These are phyloP conservation scores for Cladorrhinum sp. DNA, from an alignment of 2,329 filamentous ascomycete species.

Conservation along the genomic window DNA sequence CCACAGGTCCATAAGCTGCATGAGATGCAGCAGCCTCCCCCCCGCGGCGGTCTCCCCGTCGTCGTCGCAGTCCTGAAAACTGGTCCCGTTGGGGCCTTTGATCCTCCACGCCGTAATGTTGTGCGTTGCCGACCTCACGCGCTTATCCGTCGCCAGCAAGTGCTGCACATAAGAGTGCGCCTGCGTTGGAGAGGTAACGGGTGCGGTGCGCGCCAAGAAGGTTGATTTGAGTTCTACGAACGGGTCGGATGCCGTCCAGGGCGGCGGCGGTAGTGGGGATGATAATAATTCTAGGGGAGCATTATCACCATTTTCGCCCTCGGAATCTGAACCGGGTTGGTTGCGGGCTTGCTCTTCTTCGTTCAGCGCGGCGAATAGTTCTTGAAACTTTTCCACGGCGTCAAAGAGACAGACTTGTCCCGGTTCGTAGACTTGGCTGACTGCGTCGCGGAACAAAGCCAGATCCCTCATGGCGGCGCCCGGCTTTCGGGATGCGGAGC, in stretches of 20 bases:
- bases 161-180: slow-evolving; percentile 70
- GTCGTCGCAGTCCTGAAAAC: slow-evolving; percentile 89
- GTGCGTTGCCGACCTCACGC: slow-evolving; percentile 81
- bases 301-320: not conserved
- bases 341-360: slow-evolving; percentile 14
- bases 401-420: slow-evolving; percentile 88
- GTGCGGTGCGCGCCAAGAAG: slow-evolving; percentile 76
- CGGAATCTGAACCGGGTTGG: not conserved
- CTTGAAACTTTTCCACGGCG: slow-evolving; percentile 71
- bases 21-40: slow-evolving; percentile 76
- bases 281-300: not conserved
- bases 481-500: slow-evolving; percentile 56
- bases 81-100: slow-evolving; percentile 52
- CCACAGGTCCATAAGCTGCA: slow-evolving; percentile 95
- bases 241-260: slow-evolving; percentile 72
- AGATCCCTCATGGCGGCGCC: slow-evolving; percentile 71
- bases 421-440: slow-evolving; percentile 65
- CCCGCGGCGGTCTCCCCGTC: slow-evolving; percentile 95
- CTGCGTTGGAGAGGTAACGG: slow-evolving; percentile 65
- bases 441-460: slow-evolving; percentile 63
- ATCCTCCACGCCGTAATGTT: slow-evolving; percentile 97
- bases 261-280: slow-evolving; percentile 32
- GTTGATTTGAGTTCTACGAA: slow-evolving; percentile 81
- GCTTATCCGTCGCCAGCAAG: slow-evolving; percentile 77
- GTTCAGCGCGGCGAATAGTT: slow-evolving; percentile 34